Evolutionary conservation across 1,139 yeast genomes (phyloP).

Genomic region (Kodamaea suecica): DNA sequence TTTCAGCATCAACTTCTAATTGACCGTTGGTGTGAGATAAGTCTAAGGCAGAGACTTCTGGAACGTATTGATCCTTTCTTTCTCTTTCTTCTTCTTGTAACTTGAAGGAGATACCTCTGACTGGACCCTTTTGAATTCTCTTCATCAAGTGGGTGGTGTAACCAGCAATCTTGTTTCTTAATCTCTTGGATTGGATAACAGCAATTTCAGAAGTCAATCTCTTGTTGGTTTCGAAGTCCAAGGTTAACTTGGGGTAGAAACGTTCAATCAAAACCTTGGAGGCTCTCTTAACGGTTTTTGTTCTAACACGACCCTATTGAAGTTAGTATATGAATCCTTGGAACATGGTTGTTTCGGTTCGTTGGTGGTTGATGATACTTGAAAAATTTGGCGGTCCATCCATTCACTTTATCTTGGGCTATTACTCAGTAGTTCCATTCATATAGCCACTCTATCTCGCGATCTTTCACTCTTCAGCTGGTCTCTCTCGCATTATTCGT

Average conservation of each 20-base stretch:
- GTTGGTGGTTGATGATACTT: too few species aligned
- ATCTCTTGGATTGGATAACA: slow-evolving; percentile 98
- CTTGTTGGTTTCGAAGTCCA: slow-evolving; percentile 99
- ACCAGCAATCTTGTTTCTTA: slow-evolving; percentile 99
- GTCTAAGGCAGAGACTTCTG: slow-evolving; percentile 99
- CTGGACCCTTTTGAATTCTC: slow-evolving; percentile 99
- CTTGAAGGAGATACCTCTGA: slow-evolving; percentile 99
- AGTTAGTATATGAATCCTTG: slow-evolving; percentile 29
- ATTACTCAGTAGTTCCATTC: too few species aligned
- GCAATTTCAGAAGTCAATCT: slow-evolving; percentile 98
- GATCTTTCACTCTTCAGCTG: too few species aligned
- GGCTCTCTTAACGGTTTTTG: slow-evolving; percentile 99
- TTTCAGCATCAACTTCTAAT: slow-evolving; percentile 97
- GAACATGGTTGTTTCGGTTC: too few species aligned
- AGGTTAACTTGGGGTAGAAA: slow-evolving; percentile 99
- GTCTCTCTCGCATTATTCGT: too few species aligned
- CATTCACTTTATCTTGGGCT: too few species aligned
- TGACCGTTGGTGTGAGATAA: slow-evolving; percentile 94
- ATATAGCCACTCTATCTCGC: too few species aligned
- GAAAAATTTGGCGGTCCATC: too few species aligned
- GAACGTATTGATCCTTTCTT: slow-evolving; percentile 99
- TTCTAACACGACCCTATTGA: slow-evolving; percentile 92
- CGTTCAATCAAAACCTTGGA: slow-evolving; percentile 99
- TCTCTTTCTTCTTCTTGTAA: slow-evolving; percentile 99
- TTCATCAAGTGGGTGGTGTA: slow-evolving; percentile 99